These are phyloP conservation scores for Scheffersomyces amazonensis DNA, from an alignment of 805 yeast species.

Conservation along the genomic window DNA sequence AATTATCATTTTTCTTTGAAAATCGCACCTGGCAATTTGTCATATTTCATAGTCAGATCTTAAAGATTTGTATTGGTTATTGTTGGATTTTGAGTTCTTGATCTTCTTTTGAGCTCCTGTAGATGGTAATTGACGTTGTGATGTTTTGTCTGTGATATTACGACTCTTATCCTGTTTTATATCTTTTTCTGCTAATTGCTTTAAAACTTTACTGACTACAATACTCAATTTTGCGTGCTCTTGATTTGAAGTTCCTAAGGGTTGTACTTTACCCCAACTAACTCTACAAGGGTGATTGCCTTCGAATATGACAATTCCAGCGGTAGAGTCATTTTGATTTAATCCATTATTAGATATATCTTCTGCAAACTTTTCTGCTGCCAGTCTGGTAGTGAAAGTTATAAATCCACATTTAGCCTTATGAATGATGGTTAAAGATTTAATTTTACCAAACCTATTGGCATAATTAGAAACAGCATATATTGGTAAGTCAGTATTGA, in stretches of 20 bases:
- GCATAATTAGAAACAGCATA: conserved; percentile 54
- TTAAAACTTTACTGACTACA: conserved; percentile 52
- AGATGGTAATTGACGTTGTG: background rate
- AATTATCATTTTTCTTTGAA: background rate
- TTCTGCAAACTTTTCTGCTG: conserved; percentile 47
- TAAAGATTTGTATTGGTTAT: conserved; percentile 1
- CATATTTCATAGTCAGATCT: conserved; percentile 1
- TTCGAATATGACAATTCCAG: conserved; percentile 32
- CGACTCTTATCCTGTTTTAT: background rate
- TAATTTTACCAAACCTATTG: conserved; percentile 41
- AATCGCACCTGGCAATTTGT: background rate
- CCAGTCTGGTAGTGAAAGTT: conserved; percentile 44
- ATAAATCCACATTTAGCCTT: conserved; percentile 64
- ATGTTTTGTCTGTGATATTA: background rate
- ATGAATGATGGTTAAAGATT: conserved; percentile 51
- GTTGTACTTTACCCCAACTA: conserved; percentile 51
- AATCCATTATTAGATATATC: conserved; percentile 20
- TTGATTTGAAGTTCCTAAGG: conserved; percentile 37
- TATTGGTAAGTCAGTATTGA: conserved; percentile 65
- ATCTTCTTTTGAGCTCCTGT: background rate
- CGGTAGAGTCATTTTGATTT: conserved; percentile 21
- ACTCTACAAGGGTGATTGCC: conserved; percentile 46
- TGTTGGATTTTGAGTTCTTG: conserved; percentile 1
- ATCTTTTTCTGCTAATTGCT: conserved; percentile 47
- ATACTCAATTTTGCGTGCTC: conserved; percentile 48